Base-by-base conservation (phyloP, 2,329 filamentous ascomycete genomes). In the Colletotrichum coccodes region DNA sequence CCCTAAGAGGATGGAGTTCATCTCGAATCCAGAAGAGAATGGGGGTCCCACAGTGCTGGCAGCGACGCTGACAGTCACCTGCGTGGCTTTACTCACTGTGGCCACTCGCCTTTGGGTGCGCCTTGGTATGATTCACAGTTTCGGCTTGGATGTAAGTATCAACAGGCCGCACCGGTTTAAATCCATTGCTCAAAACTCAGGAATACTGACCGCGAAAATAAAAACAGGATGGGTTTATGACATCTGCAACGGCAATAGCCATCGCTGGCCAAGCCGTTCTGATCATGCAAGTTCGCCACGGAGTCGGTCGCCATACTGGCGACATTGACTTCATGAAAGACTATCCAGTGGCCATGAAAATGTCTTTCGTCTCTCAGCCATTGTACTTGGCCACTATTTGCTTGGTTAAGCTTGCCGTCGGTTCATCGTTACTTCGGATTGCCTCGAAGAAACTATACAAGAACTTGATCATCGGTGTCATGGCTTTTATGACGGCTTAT, bases 101-200 rank as follows among this genome's bases (percentile, higher is more conserved):
- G 7, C 79, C 5, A 73, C 82, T n/a, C 80, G 84, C 34, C 73
- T 82, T 38, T 85, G 84, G 65, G 86, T 87, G 30, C 80, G 86
- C 12, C 30, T 80, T 3, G 72, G 75, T 12, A 81, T 87, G 74
- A 78, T 88, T 50, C 83, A 80, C 28, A 83, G 82, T 32, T 77
- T 84, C 50, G 85, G 85, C 2, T 71, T 78, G 28, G 86, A 89
- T 76, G 86, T 79, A 70, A 63, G 77, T 73, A 21, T n/a, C 18
- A n/a, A 6, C 14, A 7, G 3, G 5, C 16, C 18, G 8, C 9
- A 5, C n/a, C n/a, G n/a, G n/a, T n/a, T n/a, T n/a, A n/a, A n/a
- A n/a, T n/a, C n/a, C n/a, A n/a, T n/a, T n/a, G n/a, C n/a, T n/a
- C n/a, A n/a, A n/a, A n/a, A n/a, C n/a, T n/a, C n/a, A n/a, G n/a